These are phyloP conservation scores for Phytophthora cajani DNA, from an alignment of 352 stramenopile genomes.

Conservation along the genomic window DNA sequence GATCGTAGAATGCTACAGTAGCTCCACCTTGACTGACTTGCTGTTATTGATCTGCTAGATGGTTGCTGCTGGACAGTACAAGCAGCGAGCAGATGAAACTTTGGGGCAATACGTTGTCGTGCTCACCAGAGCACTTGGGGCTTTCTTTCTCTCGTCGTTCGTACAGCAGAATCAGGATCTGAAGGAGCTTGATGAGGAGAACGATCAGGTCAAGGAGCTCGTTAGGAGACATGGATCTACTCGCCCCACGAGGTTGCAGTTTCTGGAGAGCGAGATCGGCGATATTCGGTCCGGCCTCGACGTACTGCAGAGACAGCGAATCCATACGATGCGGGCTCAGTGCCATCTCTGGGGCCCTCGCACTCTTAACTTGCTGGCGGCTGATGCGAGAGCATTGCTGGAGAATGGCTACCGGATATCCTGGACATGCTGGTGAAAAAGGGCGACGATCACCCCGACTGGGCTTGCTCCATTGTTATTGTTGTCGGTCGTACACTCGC, in stretches of 20 bases:
- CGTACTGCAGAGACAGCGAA: slow-evolving; percentile 4
- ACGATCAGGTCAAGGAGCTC: not conserved
- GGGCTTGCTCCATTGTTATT: not conserved
- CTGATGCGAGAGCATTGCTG: not conserved
- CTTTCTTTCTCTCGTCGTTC: not conserved
- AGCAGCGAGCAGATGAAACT: slow-evolving; percentile 2
- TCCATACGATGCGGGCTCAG: slow-evolving; percentile 1
- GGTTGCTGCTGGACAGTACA: slow-evolving; percentile 2
- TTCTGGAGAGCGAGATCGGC: slow-evolving; percentile 3
- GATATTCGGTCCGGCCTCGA: slow-evolving; percentile 3
- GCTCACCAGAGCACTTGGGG: not conserved
- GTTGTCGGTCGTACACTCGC: not conserved
- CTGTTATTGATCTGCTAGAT: not conserved
- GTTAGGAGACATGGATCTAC: slow-evolving; percentile 2
- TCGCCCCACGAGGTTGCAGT: not conserved
- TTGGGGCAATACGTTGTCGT: not conserved
- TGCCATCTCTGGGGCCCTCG: not conserved
- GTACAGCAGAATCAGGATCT: slow-evolving; percentile 6
- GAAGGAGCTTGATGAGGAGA: slow-evolving; percentile 3
- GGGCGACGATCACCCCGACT: slow-evolving; percentile 13
- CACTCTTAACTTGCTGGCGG: slow-evolving; percentile 1
- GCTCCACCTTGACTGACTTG: not conserved
- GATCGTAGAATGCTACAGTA: not conserved
- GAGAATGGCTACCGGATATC: slow-evolving; percentile 1
- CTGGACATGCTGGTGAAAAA: slow-evolving; percentile 4